Conservation (phyloP, 192 early-diverging fungal species). For the Coemansia sp. region DNA sequence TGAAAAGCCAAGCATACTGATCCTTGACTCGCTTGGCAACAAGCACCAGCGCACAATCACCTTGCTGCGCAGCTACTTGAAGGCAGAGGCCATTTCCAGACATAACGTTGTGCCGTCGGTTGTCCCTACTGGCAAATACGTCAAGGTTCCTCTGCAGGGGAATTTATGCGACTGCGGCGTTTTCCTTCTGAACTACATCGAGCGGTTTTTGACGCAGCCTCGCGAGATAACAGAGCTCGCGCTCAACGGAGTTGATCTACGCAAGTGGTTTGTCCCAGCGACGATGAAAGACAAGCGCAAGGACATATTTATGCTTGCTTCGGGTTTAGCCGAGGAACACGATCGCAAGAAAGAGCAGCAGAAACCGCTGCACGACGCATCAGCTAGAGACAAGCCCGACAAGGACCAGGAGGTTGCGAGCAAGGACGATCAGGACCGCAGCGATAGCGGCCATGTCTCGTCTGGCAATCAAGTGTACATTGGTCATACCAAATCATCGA, state of each 20-base stretch:
- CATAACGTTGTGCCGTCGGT: conserved; percentile 44
- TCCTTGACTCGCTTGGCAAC: conserved; percentile 49
- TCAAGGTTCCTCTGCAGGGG: conserved; percentile 69
- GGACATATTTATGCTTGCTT: conserved; percentile 24
- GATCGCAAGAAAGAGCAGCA: neutral
- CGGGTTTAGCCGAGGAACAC: conserved; percentile 21
- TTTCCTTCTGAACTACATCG: conserved; percentile 76
- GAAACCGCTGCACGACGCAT: too few relatives aligned
- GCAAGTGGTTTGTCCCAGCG: conserved; percentile 28
- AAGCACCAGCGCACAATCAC: conserved; percentile 34
- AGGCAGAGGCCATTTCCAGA: conserved; percentile 53
- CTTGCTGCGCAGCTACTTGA: conserved; percentile 54
- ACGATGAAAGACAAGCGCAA: conserved; percentile 37
- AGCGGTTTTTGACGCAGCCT: conserved; percentile 62
- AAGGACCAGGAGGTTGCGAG: too few relatives aligned
- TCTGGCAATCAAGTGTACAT: too few relatives aligned
- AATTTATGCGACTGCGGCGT: conserved; percentile 90
- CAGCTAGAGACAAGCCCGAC: too few relatives aligned
- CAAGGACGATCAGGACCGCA: too few relatives aligned
- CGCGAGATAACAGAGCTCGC: conserved; percentile 19
- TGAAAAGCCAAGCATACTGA: conserved; percentile 27
- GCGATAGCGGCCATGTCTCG: too few relatives aligned
- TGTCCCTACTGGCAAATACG: conserved; percentile 51
- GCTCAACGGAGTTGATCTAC: conserved; percentile 28
- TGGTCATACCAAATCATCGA: too few relatives aligned